Base-by-base conservation (phyloP, 495 filamentous ascomycete species). In the Lichenothelia convexa region DNA sequence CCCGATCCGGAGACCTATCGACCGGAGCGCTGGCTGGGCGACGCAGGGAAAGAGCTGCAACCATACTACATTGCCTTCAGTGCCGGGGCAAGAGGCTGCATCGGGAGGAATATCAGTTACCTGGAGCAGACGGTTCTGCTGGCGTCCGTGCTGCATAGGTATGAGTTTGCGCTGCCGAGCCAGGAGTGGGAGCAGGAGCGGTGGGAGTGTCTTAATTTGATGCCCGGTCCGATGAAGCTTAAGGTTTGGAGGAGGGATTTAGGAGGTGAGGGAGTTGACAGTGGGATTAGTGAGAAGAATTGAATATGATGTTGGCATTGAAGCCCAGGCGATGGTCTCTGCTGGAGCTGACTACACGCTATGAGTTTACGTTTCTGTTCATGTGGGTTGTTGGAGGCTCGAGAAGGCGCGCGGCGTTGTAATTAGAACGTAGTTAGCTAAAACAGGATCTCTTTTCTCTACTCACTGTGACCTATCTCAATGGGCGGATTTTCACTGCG, bases 81-180 rank as follows among this genome's bases (percentile, higher is more conserved):
- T 18, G 41, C 46, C 7, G 46, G 46, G n/a, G 35, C 46, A 15
- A 3, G 46, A 22, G 43, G 43, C 5, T 49, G 46, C 32, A 49
- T 49, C 22, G 46, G 46, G n/a, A 17, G 44, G 5, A 49, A 49
- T 21, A 44, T 49, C 18, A 40, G 27, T 13, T 46, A 44, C 21
- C 20, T 49, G 26, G 46, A 49, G 45, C 45, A 48, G 36, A 45
- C 42, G 12, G 45, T 48, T 2, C 34, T 44, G n/a, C 24, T 48
- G 29, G 39, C 45, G 7, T 34, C 30, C 17, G 32, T 48, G n/a
- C 16, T 48, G 18, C 32, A 40, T n/a, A 30, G 45, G 16, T 48
- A 45, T 29, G 45, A 43, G 11, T 48, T 48, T 19, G 27, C 27
- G 30, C 18, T 40, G 18, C 35, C 21, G 9, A 11, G 29, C 35